Evolutionary conservation across 73 alveolate species (phyloP), one percentile per base, ranked within the genome.

Genomic region (Diophrys sp.): DNA sequence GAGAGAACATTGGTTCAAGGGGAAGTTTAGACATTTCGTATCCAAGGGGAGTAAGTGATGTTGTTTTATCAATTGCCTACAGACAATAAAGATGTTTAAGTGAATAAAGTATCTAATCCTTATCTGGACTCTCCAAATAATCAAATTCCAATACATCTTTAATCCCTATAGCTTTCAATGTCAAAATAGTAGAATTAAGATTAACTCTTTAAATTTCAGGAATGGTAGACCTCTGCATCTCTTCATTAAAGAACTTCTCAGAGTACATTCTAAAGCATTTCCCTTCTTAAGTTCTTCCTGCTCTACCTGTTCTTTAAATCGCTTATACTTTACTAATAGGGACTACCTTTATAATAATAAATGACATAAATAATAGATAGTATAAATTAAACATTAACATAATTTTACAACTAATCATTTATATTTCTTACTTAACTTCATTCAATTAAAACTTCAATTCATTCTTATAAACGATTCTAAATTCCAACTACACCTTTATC

Each of bases 251-350:
- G 84, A 91, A 91, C 56, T 88, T 80, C 69, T 96, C 98, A 1
- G 99, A 71, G 89, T 93, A 96, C 67, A 96, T 82, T 68, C 99
- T 74, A 74, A 93, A 90, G 68, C 99, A 96, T 77, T 95, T 95
- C 29, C 99, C 99, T 31, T 91, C 93, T 69, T 94, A 76, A 1
- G 99, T 96, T 55, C 99, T 91, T 0, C 99, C 99, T 32, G 99
- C 99, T 73, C 99, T 73, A 31, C 99, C 99, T 31, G 99, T 90
- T 78, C 99, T 74, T 73, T 96, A 93, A 24, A 84, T 91, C 5
- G 99, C 98, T 67, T 96, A 86, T 23, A 94, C 98, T 75, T 96
- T 90, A n/a, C 96, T 84, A 18, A 96, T 94, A 1, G 98, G 98
- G 0, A 90, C 97, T 25, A 95, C 88, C 67, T 84, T 85, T 14